Conservation (phyloP, 1,284 basidiomycete genomes). For the Malassezia pachydermatis region DNA sequence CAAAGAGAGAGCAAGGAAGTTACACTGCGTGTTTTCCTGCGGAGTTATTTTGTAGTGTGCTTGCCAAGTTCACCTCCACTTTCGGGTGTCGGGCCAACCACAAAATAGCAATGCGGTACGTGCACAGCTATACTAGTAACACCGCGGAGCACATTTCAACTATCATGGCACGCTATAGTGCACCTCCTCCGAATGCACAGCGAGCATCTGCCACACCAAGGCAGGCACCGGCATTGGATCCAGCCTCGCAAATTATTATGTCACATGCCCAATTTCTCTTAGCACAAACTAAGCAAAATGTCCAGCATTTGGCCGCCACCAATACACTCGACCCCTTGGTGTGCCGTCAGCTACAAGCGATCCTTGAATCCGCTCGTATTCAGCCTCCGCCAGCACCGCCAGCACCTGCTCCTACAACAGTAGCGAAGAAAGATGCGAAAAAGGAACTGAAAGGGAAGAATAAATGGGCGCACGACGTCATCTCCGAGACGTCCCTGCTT, state of each 20-base stretch:
- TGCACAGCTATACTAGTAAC: neutral
- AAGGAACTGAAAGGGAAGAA: constrained; percentile 20
- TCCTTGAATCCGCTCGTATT: constrained; percentile 1
- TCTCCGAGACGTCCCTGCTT: constrained; percentile 19
- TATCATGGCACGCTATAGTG: too few relatives aligned
- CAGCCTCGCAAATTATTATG: neutral
- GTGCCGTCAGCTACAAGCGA: constrained; percentile 7
- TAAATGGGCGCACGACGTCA: constrained; percentile 24
- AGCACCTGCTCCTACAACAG: neutral
- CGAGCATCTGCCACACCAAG: neutral
- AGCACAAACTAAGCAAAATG: constrained; percentile 11
- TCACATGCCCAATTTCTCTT: constrained; percentile 14
- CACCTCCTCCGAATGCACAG: neutral
- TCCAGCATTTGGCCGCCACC: constrained; percentile 8
- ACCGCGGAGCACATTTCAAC: too few relatives aligned
- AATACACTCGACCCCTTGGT: constrained; percentile 11
- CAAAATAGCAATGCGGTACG: too few relatives aligned
- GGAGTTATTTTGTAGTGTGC: too few relatives aligned
- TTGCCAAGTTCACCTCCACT: too few relatives aligned
- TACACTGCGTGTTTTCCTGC: too few relatives aligned
- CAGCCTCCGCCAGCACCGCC: constrained; percentile 2
- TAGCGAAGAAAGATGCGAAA: neutral
- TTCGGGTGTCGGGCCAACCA: too few relatives aligned
- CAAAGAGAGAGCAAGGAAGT: too few relatives aligned
- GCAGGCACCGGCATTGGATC: neutral